Conservation (phyloP, 2,329 filamentous ascomycete species). For the Tolypocladium ovalisporum region DNA sequence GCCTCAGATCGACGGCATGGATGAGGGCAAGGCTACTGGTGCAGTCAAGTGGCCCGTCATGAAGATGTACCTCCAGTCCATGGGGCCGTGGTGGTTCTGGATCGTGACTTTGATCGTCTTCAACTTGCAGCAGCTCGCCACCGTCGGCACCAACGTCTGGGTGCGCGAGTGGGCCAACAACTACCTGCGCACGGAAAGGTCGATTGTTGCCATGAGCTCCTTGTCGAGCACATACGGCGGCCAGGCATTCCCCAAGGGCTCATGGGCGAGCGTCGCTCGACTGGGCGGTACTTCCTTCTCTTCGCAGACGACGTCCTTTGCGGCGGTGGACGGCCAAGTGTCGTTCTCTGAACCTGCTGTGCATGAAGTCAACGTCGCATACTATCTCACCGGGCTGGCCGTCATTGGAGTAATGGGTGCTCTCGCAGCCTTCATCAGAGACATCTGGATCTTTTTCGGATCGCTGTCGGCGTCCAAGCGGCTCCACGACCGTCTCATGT, state of each 20-base stretch:
- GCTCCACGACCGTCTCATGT: constrained; percentile 70
- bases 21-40: constrained; percentile 73
- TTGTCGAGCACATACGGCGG: constrained; percentile 13
- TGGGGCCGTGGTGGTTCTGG: constrained; percentile 99
- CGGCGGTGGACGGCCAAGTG: constrained; percentile 5
- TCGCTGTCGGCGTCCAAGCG: constrained; percentile 79
- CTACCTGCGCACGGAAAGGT: constrained; percentile 45
- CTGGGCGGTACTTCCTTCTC: constrained; percentile 17
- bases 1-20: constrained; percentile 43
- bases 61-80: constrained; percentile 71
- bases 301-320: background rate
- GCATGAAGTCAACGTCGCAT: constrained; percentile 63
- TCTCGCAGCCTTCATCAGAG: constrained; percentile 68
- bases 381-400: constrained; percentile 78
- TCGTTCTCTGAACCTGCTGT: constrained; percentile 13
- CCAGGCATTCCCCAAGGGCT: constrained; percentile 15
- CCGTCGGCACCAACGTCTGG: constrained; percentile 86
- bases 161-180: constrained; percentile 92
- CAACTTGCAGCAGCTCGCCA: constrained; percentile 69
- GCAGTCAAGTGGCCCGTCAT: constrained; percentile 85
- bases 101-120: constrained; percentile 65
- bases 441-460: constrained; percentile 84
- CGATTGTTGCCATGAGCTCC: constrained; percentile 9
- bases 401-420: constrained; percentile 69
- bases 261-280: constrained; percentile 26